Base-by-base conservation (phyloP, 495 filamentous ascomycete genomes). In the Oleoguttula mirabilis region DNA sequence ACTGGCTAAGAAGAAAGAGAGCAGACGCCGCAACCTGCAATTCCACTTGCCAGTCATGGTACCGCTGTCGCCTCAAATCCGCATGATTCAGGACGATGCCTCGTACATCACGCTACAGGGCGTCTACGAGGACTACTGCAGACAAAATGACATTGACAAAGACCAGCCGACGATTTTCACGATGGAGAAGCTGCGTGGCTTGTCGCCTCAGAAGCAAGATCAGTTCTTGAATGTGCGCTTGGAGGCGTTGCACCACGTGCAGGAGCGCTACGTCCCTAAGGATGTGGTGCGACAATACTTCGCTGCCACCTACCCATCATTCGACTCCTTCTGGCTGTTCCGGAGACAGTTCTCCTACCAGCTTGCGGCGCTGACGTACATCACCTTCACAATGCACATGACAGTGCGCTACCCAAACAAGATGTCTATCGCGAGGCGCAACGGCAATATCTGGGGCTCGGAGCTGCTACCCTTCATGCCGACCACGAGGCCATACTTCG, bases 321-420 rank as follows among this genome's bases (percentile, higher is more conserved):
- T 81, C 57, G 71, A 82, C 19, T 88, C 94, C 54, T 94, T 96
- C 71, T 96, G 88, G 83, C 76, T 96, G 28, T 99, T 99, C 81
- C 79, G 88, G 32, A 77, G 87, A 36, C 86, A 93, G 43, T 95
- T 96, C 61, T 79, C 84, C 21, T 95, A 95, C 64, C 90, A 96
- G 63, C 78, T 94, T 36, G 87, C 90, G n/a, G 79, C 87, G 2
- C 72, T 95, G 41, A 94, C 88, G 10, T 99, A 96, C 67, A 93
- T 99, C 82, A 99, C 92, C 25, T 96, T 94, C 58, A 80, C 92
- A 46, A 82, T 99, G 66, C 84, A 85, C 67, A 95, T 96, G 72
- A 81, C 82, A 60, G 80, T 81, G 54, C 83, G 92, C 41, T 95
- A 84, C 54, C 92, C 92, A 3, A 84, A 88, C 62, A 96, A 96